phyloP scores from a whole-genome alignment of 441 rosid genomes.

The Adansonia rubrostipa region DNA sequence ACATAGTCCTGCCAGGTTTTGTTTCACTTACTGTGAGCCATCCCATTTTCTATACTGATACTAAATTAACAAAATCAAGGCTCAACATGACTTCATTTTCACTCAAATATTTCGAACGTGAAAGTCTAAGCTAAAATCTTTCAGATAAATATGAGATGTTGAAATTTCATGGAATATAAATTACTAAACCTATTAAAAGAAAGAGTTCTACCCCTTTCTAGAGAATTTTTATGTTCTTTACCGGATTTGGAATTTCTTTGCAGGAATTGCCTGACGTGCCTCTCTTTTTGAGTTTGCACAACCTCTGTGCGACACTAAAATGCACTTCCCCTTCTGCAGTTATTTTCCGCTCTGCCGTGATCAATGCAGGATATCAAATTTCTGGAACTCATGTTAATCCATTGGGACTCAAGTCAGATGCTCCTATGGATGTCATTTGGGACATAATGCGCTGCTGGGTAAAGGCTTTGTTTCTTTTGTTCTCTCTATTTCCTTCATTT shows the following conservation, averaged over 20 bases:
- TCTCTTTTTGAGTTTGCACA: constrained; percentile 90
- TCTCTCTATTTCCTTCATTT: neutral
- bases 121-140: neutral
- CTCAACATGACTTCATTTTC: neutral
- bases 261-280: constrained; percentile 96
- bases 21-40: neutral
- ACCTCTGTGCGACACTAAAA: constrained; percentile 89
- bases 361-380: constrained; percentile 88
- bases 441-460: constrained; percentile 99
- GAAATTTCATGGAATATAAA: neutral
- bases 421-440: constrained; percentile 96
- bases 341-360: constrained; percentile 86
- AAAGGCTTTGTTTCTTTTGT: constrained; percentile 36
- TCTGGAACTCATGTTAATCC: constrained; percentile 96
- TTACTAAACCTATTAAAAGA: neutral
- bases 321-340: constrained; percentile 97
- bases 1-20: neutral
- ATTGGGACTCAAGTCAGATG: constrained; percentile 89
- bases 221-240: neutral
- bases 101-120: neutral
- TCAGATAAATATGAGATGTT: neutral
- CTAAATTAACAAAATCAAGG: neutral
- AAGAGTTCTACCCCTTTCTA: neutral
- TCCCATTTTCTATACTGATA: neutral
- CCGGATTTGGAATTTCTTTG: constrained; percentile 29